phyloP scores from a whole-genome alignment of 176 grass and related monocot genomes.

The Ensete ventricosum region DNA sequence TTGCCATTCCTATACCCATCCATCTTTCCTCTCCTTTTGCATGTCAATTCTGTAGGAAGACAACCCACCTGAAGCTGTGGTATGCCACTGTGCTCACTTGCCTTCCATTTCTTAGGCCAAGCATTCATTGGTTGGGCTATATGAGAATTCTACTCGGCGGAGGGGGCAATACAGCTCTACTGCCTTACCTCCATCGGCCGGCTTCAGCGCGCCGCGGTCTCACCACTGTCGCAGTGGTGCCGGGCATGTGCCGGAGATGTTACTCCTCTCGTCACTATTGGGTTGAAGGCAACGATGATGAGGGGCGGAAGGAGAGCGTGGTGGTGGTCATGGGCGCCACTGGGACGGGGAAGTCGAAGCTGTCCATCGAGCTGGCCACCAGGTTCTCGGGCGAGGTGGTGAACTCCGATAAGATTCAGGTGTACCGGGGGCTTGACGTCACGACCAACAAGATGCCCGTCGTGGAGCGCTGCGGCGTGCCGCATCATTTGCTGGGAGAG shows the following conservation, averaged over 20 bases:
- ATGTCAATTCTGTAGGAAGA: no score
- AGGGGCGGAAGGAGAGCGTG: not conserved
- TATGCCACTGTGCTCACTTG: no score
- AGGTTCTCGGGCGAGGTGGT: slow-evolving; percentile 44
- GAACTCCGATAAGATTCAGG: slow-evolving; percentile 73
- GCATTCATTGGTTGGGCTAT: not conserved
- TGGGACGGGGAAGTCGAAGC: slow-evolving; percentile 65
- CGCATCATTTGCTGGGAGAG: slow-evolving; percentile 59
- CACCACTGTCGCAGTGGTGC: no score
- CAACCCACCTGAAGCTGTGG: no score
- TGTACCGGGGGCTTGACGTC: slow-evolving; percentile 59
- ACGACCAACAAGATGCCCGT: slow-evolving; percentile 58
- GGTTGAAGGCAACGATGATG: not conserved
- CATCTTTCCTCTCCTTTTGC: no score
- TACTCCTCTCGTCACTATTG: not conserved
- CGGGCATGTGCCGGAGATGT: not conserved
- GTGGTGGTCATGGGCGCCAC: slow-evolving; percentile 66
- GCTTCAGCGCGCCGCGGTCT: no score
- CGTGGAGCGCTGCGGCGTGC: slow-evolving; percentile 39
- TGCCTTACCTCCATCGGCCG: not conserved
- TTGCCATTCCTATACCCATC: no score
- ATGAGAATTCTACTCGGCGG: not conserved
- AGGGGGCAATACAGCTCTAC: not conserved
- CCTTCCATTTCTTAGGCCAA: no score
- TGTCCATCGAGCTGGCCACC: slow-evolving; percentile 50